These are phyloP conservation scores for Cystobasidium onofrii DNA, from an alignment of 768 basidiomycete species.

Conservation along the genomic window DNA sequence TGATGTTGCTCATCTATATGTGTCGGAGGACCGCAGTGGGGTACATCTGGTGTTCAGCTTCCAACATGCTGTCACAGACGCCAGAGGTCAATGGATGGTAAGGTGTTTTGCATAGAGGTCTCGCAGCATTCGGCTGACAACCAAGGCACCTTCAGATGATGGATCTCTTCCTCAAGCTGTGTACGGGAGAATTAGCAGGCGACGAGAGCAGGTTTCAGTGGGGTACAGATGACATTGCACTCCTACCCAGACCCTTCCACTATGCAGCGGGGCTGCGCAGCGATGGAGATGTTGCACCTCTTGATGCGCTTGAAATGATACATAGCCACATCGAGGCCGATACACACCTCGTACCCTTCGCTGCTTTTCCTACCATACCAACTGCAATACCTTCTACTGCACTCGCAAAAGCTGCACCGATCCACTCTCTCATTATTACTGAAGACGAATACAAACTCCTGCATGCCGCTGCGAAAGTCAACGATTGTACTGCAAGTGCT, in stretches of 20 bases:
- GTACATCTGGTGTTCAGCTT: neutral
- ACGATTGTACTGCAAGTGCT: neutral
- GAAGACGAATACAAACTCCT: neutral
- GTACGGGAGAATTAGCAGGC: neutral
- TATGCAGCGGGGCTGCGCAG: neutral
- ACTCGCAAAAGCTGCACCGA: neutral
- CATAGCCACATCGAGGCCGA: neutral
- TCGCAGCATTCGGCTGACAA: too few species aligned
- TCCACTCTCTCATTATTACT: neutral
- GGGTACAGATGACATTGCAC: neutral
- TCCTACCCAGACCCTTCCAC: neutral
- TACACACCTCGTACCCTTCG: neutral
- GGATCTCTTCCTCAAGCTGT: neutral
- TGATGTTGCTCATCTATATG: neutral
- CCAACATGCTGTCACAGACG: neutral
- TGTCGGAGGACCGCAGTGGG: neutral
- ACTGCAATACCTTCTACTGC: neutral
- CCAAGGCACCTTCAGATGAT: neutral
- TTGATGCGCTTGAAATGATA: neutral
- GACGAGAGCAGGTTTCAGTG: neutral
- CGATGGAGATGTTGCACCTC: neutral
- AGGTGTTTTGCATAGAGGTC: neutral
- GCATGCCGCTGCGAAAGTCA: neutral
- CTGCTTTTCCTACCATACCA: neutral
- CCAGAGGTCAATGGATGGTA: constrained; percentile 9